These are phyloP conservation scores for Erysimum cheiranthoides DNA, from an alignment of 345 rosid species.

Conservation along the genomic window DNA sequence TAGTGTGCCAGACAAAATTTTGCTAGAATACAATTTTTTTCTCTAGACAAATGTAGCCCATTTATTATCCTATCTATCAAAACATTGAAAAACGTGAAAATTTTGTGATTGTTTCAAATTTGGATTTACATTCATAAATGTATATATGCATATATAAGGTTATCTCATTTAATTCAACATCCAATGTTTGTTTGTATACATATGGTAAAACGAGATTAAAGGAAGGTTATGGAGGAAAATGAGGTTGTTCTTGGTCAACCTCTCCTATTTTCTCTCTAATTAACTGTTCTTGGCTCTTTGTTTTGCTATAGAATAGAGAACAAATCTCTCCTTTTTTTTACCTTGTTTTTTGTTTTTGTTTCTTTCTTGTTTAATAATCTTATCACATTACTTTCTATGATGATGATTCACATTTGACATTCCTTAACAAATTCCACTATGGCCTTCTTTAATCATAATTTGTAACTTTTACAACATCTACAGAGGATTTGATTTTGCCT, in stretches of 20 bases:
- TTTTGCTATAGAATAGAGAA: constrained; percentile 38
- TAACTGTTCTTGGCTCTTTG: constrained; percentile 31
- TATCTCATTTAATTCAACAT: constrained; percentile 8
- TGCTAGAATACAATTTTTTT: neutral
- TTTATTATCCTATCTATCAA: constrained; percentile 21
- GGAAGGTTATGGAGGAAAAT: constrained; percentile 51
- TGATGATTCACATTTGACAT: constrained; percentile 37
- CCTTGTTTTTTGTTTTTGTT: constrained; percentile 3
- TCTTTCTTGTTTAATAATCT: constrained; percentile 34
- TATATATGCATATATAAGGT: neutral
- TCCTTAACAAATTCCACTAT: constrained; percentile 23
- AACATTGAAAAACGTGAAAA: neutral
- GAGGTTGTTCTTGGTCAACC: constrained; percentile 58
- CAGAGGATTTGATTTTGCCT: constrained; percentile 26
- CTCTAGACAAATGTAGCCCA: neutral
- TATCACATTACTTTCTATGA: constrained; percentile 52
- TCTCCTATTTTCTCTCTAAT: constrained; percentile 53
- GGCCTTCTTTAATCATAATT: constrained; percentile 4
- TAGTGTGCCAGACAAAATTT: neutral
- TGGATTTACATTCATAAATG: neutral
- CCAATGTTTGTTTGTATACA: constrained; percentile 27
- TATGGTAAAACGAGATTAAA: constrained; percentile 39
- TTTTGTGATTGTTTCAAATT: constrained; percentile 10
- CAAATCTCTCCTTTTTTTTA: constrained; percentile 6
- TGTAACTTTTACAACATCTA: constrained; percentile 48